Base-by-base conservation (phyloP, 2,329 filamentous ascomycete species). In the Exophiala sp. region DNA sequence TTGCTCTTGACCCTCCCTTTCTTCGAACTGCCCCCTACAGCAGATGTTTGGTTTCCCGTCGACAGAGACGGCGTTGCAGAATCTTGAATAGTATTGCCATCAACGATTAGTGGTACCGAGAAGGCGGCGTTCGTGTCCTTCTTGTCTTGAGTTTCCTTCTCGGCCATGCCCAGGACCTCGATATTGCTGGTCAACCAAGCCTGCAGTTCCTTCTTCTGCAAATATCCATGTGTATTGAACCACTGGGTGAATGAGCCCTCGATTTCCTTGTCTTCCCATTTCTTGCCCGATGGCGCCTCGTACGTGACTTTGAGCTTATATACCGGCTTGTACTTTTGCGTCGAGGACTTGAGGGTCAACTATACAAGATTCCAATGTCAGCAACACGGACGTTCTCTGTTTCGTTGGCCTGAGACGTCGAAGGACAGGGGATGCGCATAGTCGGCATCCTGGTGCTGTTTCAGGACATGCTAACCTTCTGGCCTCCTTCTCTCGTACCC, bases 281-380 rank as follows among this genome's bases (percentile, higher is more conserved):
- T 60, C 58, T 69, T 70, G 18, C 64, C 64, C 1, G 63, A 52
- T n/a, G 68, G 60, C 10, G 68, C 68, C 13, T 65, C 66, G 50
- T 72, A 72, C 22, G 58, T 61, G 44, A 95, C 75, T 37, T 77
- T 81, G 53, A 95, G 71, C 63, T 86, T 78, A 73, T 98, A 98
- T 38, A 82, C 78, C 1, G 89, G 88, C 32, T 83, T 78, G 68
- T 90, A 81, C 67, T 96, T 96, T 64, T 85, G 83, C 1, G 81
- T 82, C 1, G 77, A 79, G 32, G 83, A 87, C 1, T 78, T 74
- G 59, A 97, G 82, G 13, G 79, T 79, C 64, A 96, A 78, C 84
- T 93, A 24, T 38, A 19, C 8, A 21, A 37, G 23, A 22, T 35
- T 7, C 13, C 18, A 16, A n/a, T 7, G 34, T 37, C 18, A 37